A percentile compares a stretch with the other conserved stretches of the same genome.
phyloP scores from a whole-genome alignment of 345 rosid species.

The Camelina laxa region DNA sequence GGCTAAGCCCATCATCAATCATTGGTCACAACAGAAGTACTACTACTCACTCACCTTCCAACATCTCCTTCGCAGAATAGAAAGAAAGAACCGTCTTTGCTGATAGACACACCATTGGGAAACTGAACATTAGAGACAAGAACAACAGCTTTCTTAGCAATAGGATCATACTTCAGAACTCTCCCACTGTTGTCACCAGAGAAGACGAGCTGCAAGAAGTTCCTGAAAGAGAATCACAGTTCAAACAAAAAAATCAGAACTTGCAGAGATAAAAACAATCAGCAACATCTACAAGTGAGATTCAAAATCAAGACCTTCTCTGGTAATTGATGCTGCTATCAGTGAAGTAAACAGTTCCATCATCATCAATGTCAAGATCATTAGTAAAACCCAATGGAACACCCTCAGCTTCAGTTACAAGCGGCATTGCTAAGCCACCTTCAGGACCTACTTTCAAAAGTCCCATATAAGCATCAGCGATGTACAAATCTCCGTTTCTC shows the following conservation, averaged over 20 bases:
- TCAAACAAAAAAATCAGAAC: not conserved
- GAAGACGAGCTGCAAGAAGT: constrained; percentile 83
- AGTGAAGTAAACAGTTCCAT: constrained; percentile 86
- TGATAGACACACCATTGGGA: constrained; percentile 85
- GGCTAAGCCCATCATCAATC: no score
- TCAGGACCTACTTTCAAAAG: constrained; percentile 89
- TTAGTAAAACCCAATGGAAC: constrained; percentile 77
- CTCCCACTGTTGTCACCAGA: constrained; percentile 76
- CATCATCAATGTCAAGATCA: constrained; percentile 88
- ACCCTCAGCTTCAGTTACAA: constrained; percentile 82
- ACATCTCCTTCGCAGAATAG: constrained; percentile 66
- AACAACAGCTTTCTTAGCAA: constrained; percentile 70
- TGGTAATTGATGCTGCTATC: constrained; percentile 83
- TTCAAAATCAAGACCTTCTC: constrained; percentile 57
- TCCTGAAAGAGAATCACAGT: constrained; percentile 53
- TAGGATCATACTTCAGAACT: constrained; percentile 73
- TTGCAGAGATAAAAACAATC: not conserved
- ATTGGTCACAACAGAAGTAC: no score
- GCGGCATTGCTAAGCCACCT: constrained; percentile 82
- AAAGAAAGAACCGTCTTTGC: constrained; percentile 87
- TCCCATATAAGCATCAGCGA: constrained; percentile 94
- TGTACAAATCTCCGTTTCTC: constrained; percentile 80
- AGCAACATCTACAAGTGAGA: not conserved
- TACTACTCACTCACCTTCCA: constrained; percentile 48
- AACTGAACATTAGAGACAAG: constrained; percentile 70